These are phyloP conservation scores for Coprinopsis strossmayeri DNA, from an alignment of 768 basidiomycete species.

Conservation along the genomic window DNA sequence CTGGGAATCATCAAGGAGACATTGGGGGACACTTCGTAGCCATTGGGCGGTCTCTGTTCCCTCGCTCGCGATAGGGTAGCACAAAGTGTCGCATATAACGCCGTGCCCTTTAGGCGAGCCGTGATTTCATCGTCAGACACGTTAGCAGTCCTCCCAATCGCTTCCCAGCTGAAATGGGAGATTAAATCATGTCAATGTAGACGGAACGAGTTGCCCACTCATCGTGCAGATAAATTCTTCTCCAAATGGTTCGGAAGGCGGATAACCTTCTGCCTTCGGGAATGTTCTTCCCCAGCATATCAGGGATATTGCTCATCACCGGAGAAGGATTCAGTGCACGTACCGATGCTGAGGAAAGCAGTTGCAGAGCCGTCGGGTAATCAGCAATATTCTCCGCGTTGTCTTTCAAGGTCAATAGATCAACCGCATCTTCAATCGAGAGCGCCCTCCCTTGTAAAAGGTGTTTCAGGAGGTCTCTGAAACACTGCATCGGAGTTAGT, in stretches of 20 bases:
- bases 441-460: constrained; percentile 72
- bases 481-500: constrained; percentile 37
- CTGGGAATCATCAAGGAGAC: constrained; percentile 56
- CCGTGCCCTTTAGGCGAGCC: constrained; percentile 64
- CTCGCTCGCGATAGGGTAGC: constrained; percentile 35
- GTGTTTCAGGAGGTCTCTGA: constrained; percentile 60
- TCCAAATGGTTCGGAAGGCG: constrained; percentile 76
- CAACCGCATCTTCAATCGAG: constrained; percentile 73
- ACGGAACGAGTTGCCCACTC: constrained; percentile 48
- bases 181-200: not conserved
- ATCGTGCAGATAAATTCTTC: constrained; percentile 82
- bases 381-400: constrained; percentile 55
- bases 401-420: constrained; percentile 82
- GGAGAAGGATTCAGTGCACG: constrained; percentile 12
- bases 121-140: constrained; percentile 74
- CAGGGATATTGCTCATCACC: not conserved
- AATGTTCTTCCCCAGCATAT: constrained; percentile 37
- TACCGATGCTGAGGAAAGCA: constrained; percentile 54
- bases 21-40: constrained; percentile 41
- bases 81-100: constrained; percentile 62
- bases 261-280: constrained; percentile 65
- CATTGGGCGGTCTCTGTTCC: constrained; percentile 32
- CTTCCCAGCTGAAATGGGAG: constrained; percentile 58
- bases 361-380: constrained; percentile 61
- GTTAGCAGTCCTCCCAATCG: constrained; percentile 66